Base-by-base conservation (phyloP, 2,329 filamentous ascomycete genomes). In the Rhynchosporium secalis region DNA sequence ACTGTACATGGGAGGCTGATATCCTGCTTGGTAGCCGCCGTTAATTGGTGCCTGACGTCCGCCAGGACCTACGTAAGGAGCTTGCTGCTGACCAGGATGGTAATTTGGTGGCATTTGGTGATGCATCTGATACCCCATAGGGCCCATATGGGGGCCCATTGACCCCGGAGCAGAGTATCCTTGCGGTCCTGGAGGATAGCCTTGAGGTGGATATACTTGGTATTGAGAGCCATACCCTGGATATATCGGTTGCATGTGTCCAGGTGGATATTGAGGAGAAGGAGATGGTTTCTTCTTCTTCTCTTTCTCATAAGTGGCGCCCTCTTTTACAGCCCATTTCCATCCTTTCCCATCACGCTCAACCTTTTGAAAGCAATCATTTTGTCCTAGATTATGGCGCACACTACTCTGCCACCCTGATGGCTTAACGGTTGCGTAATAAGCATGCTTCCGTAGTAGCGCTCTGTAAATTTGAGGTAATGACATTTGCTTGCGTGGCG, bases 401-500 rank as follows among this genome's bases (percentile, higher is more conserved):
- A 86, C 82, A 72, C 82, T 85, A 56, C 82, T 85, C 68, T 86
- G 83, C 83, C 83, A 86, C 28, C 83, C 83, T 59, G 76, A 84
- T 15, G 76, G 76, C 13, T 77, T 78, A 62, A 77, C 77, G 69
- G 85, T 80, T 65, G 81, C 82, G 72, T 81, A 86, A 73, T 78
- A 86, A 4, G 83, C 83, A 69, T 84, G 85, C 62, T 80, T 81
- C 60, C 79, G 79, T 69, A 82, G 78, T 59, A 86, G 84, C 48
- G 81, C 81, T 66, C 80, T 79, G 72, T 86, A 86, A 56, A 86
- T 85, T 63, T 85, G 81, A 61, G 84, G 83, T 13, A 86, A 75
- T 59, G 83, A 83, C 74, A 85, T 80, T 60, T 79, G 76, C 5
- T 79, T 79, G 36, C 74, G 77, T 38, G 76, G 72, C 6, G 81